Percentiles rank a stretch among this genome's conserved stretches.
phyloP scores from a whole-genome alignment of 441 rosid genomes.

The Bruguiera hainesii region DNA sequence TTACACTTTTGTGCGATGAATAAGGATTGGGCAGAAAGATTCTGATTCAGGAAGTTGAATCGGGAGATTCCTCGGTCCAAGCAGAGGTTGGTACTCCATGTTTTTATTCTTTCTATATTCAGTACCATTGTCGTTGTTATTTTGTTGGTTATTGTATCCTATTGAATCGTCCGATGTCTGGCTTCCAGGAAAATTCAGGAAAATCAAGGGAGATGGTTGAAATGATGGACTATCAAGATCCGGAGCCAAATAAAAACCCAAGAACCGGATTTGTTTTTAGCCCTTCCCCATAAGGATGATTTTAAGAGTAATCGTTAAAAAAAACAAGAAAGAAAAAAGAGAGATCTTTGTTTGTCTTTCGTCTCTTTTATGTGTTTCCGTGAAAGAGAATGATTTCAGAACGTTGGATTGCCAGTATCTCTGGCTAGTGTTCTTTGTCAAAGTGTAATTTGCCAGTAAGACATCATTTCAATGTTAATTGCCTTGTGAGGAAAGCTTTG shows the following conservation, averaged over 20 bases:
- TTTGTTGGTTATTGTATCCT: not conserved
- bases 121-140: not conserved
- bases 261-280: constrained; percentile 30
- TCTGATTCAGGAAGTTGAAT: constrained; percentile 32
- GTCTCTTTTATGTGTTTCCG: not conserved
- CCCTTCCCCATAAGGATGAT: constrained; percentile 43
- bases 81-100: constrained; percentile 25
- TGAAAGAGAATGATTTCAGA: not conserved
- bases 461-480: no score
- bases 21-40: constrained; percentile 35
- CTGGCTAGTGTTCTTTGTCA: no score
- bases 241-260: constrained; percentile 52
- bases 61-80: constrained; percentile 21
- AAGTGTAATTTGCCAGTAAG: no score
- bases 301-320: not conserved
- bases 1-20: not conserved
- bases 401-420: no score
- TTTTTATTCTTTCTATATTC: not conserved
- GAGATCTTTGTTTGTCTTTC: not conserved
- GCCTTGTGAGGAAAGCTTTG: no score
- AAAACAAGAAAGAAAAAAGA: no score
- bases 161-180: not conserved
- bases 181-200: constrained; percentile 34
- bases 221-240: constrained; percentile 44
- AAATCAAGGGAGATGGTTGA: constrained; percentile 33